Evolutionary conservation across 345 rosid species (phyloP).

Genomic region (Microthlaspi erraticum): DNA sequence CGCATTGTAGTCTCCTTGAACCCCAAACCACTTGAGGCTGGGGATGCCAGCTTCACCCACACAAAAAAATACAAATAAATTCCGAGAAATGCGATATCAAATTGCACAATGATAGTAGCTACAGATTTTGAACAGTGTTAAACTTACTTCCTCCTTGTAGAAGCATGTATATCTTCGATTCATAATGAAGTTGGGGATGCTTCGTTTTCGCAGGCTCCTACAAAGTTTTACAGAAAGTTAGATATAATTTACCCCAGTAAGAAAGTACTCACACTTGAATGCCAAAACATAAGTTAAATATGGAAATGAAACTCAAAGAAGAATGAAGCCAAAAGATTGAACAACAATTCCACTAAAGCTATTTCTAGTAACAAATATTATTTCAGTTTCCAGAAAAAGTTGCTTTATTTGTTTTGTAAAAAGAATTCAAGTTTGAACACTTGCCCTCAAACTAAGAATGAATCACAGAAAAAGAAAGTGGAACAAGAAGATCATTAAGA

Average conservation of each 20-base stretch:
- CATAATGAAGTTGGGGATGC: constrained; percentile 92
- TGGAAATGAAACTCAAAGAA: not conserved
- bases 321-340: not conserved
- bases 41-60: constrained; percentile 75
- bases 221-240: constrained; percentile 27
- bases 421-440: not conserved
- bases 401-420: not conserved
- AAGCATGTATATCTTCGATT: constrained; percentile 85
- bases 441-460: constrained; percentile 9
- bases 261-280: not conserved
- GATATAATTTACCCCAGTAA: not conserved
- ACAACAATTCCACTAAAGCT: not conserved
- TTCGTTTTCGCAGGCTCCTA: constrained; percentile 86
- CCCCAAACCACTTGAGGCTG: constrained; percentile 87
- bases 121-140: constrained; percentile 3
- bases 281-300: not conserved
- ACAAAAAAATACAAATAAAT: constrained; percentile 1
- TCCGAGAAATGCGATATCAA: not conserved
- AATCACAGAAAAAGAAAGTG: not conserved
- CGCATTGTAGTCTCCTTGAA: constrained; percentile 75
- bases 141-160: constrained; percentile 88
- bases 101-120: not conserved
- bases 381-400: not conserved
- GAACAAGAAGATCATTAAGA: not conserved
- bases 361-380: not conserved